phyloP scores from a whole-genome alignment of 2,329 filamentous ascomycete genomes.

The Venturia effusa region DNA sequence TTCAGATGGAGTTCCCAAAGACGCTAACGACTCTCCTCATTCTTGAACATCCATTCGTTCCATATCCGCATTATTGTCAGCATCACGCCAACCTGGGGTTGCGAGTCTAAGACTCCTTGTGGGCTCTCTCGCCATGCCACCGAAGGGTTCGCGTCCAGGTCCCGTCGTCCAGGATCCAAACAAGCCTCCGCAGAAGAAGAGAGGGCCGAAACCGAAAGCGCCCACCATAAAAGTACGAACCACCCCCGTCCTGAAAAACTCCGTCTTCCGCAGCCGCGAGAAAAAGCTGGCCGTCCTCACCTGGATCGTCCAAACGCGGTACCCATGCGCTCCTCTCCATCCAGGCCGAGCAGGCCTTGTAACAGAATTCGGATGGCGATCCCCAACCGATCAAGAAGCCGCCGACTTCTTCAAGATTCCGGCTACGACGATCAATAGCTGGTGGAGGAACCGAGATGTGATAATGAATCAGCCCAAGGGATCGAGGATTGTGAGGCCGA shows the following conservation, averaged over 20 bases:
- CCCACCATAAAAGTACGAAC: background rate
- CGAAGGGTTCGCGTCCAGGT: background rate
- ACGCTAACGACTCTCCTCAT: background rate
- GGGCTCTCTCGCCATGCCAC: background rate
- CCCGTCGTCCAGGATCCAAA: background rate
- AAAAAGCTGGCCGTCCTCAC: background rate
- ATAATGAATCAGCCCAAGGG: slow-evolving; percentile 3
- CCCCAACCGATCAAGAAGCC: background rate
- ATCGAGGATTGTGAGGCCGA: background rate
- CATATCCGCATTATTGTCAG: background rate
- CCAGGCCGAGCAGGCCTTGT: background rate
- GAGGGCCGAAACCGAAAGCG: background rate
- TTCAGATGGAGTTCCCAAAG: background rate
- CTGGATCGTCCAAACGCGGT: slow-evolving; percentile 1
- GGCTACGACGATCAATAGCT: background rate
- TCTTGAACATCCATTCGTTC: background rate
- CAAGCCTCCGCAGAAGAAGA: background rate
- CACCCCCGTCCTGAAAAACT: background rate
- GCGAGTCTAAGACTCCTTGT: background rate
- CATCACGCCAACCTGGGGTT: background rate
- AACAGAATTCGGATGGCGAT: background rate
- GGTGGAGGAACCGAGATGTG: slow-evolving; percentile 4
- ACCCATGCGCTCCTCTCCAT: background rate
- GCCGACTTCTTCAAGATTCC: slow-evolving; percentile 4
- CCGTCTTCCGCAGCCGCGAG: slow-evolving; percentile 4